Base-by-base conservation (phyloP, 208 protist species). In the Acanthamoeba polyphaga region DNA sequence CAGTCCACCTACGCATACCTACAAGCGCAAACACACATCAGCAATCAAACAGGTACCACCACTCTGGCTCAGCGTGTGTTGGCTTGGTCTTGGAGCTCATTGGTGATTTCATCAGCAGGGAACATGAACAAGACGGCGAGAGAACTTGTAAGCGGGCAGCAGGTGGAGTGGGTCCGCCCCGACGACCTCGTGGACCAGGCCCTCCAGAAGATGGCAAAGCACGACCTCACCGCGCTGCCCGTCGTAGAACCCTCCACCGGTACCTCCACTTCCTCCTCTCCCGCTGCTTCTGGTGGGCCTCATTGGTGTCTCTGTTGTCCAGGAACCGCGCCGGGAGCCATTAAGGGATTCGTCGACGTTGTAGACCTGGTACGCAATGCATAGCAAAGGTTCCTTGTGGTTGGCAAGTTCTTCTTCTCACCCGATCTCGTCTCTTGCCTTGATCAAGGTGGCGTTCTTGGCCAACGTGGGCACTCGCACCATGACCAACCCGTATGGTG, bases 151-250 rank as follows among this genome's bases (percentile, higher is more conserved):
- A 29, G 32, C 1, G 78, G 78, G 7, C 78, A 87, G 46, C 7
- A 38, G 78, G n/a, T 87, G 13, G 78, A 53, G 27, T 87, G 46
- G 38, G 27, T 87, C 7, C 22, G 78, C 12, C 78, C 78, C 15
- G 78, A 87, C 27, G 78, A 53, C 49, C 6, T 87, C 22, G 78
- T 87, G 22, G 78, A 87, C 78, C 78, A 87, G 78, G 78, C 78
- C 51, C 10, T 87, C 3, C 78, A 87, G n/a, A 87, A 62, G 27
- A 87, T 87, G 78, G 27, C 51, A 19, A 87, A 87, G 49, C 10
- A 38, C 10, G 78, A 87, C 24, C 78, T 87, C 46, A 62, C 78
- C 46, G 38, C 78, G 9, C 78, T 87, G 13, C 78, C 78, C 9
- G 78, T 87, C 19, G 29, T 87, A 1, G 78, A 87, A 6, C 34